phyloP scores from a whole-genome alignment of 768 basidiomycete species.

The Boletus eberwhitei region DNA sequence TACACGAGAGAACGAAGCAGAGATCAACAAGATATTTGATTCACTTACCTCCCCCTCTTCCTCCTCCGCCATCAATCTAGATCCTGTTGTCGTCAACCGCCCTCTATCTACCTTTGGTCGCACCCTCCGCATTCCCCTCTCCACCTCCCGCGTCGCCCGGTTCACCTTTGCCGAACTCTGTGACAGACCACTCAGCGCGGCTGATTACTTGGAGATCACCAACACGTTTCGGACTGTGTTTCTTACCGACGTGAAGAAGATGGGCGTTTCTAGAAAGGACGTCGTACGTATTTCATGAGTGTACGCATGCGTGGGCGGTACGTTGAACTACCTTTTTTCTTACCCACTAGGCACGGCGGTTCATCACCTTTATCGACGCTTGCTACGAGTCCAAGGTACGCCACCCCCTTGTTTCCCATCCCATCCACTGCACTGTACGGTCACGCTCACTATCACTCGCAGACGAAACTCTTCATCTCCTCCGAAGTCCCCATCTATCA shows the following conservation, averaged over 20 bases:
- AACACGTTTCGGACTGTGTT: constrained; percentile 86
- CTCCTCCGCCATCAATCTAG: constrained; percentile 29
- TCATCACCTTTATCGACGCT: constrained; percentile 97
- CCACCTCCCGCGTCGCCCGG: constrained; percentile 74
- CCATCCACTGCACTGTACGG: background rate
- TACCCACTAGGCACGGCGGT: constrained; percentile 69
- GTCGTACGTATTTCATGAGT: constrained; percentile 43
- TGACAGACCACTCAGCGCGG: constrained; percentile 85
- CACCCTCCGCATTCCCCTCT: constrained; percentile 72
- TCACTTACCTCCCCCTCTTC: constrained; percentile 57
- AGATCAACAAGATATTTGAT: constrained; percentile 82
- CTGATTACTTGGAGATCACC: constrained; percentile 94
- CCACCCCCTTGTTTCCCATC: background rate
- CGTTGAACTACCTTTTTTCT: background rate
- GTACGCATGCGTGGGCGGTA: background rate
- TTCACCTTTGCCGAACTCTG: constrained; percentile 88
- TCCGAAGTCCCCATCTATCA: constrained; percentile 90
- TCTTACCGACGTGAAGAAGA: constrained; percentile 80
- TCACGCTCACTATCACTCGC: constrained; percentile 44
- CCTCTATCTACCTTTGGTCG: constrained; percentile 88
- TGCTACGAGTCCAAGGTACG: constrained; percentile 88
- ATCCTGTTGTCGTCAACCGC: constrained; percentile 58
- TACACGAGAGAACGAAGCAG: constrained; percentile 55
- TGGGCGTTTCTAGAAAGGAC: constrained; percentile 86
- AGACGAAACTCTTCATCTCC: constrained; percentile 89